phyloP scores from a whole-genome alignment of 257 asterid genomes.

The Solanum corneliomulleri region DNA sequence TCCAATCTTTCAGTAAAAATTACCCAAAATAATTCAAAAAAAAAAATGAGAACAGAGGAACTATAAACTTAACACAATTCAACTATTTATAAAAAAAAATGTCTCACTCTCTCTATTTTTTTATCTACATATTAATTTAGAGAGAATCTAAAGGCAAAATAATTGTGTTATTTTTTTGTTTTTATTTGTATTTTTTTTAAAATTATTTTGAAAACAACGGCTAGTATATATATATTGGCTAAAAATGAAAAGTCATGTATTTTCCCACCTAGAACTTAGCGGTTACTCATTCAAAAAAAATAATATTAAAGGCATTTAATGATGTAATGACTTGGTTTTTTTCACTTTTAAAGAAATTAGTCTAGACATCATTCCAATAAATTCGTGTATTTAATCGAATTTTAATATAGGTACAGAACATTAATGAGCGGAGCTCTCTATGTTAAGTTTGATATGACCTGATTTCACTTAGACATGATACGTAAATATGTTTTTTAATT shows the following conservation, averaged over 20 bases:
- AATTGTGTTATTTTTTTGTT: neutral
- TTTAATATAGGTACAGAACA: too few relatives aligned
- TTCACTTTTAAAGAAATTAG: neutral
- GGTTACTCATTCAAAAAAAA: constrained; percentile 1
- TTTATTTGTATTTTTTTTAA: neutral
- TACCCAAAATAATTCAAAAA: neutral
- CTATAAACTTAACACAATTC: neutral
- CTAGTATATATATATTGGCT: constrained; percentile 35
- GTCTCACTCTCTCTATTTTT: neutral
- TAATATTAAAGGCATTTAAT: neutral
- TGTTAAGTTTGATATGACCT: too few relatives aligned
- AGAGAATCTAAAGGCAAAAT: neutral
- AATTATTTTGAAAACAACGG: constrained; percentile 58
- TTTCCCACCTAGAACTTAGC: constrained; percentile 8
- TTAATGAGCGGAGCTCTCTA: neutral
- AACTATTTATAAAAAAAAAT: neutral
- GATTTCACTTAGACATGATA: too few relatives aligned
- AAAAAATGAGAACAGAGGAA: neutral
- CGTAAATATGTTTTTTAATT: too few relatives aligned
- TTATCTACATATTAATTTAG: neutral
- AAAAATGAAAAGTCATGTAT: constrained; percentile 24
- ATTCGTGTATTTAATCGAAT: neutral
- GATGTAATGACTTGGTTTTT: neutral
- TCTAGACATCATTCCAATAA: neutral
- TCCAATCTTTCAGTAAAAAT: neutral